Base-by-base conservation (phyloP, 768 basidiomycete genomes). In the Suillus occidentalis region DNA sequence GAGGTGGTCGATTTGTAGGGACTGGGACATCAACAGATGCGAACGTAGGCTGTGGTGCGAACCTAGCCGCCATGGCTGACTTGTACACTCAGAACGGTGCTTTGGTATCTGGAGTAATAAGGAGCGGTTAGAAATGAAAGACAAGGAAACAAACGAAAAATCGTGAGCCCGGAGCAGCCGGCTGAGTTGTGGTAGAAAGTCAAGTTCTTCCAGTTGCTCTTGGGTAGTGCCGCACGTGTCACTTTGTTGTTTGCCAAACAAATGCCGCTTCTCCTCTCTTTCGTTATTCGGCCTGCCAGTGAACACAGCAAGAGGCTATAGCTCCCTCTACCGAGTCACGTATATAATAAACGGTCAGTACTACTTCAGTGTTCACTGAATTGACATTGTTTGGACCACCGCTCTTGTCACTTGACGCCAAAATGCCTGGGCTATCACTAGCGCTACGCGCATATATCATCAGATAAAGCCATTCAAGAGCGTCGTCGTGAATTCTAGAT, bases 1-100 rank as follows among this genome's bases (percentile, higher is more conserved):
- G 62, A 18, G 87, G 83, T 57, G 83, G 81, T 61, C 87, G 82
- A 59, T 83, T 79, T 12, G 89, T 90, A 37, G 87, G 87, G 63
- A 31, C 31, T 31, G 89, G 90, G 72, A 91, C 84, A 77, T 90
- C 87, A 68, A 83, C 79, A 43, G 69, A 58, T 66, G 75, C 72
- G 63, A 62, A 72, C 18, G 63, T 55, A 22, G 66, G 63, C 9
- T 68, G 65, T 28, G 56, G 43, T 14, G 63, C 62, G 37, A 72
- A 53, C 63, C 67, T 73, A 20, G 74, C 62, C 40, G 71, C 69
- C 74, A 75, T 75, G 42, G 42, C 49, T 49, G 34, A 25, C 20
- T 36, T 60, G 55, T 34, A 47, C 58, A 49, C 42, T 45, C 61
- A 42, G 52, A n/a, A 40, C 20, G 62, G 40, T 31, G 37, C 25